Percentiles rank a stretch among this genome's conserved stretches.
These are phyloP conservation scores for Rhizoclosmatium globosum DNA, from an alignment of 192 early-diverging fungal species.

Conservation along the genomic window DNA sequence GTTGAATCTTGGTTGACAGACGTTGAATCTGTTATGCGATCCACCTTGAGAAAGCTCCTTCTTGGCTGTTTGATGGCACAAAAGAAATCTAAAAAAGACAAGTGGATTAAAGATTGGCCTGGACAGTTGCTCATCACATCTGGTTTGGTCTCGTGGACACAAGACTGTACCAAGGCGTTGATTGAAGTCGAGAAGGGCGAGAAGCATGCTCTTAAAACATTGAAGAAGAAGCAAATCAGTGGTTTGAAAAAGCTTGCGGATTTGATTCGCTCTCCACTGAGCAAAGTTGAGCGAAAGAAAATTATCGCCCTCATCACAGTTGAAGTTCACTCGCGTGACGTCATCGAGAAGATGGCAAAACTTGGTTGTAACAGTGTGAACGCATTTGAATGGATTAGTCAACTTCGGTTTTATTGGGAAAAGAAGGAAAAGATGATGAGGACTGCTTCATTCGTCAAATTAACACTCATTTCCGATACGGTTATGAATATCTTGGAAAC, in stretches of 20 bases:
- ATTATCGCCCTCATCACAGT: slow-evolving; percentile 68
- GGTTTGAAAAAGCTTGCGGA: slow-evolving; percentile 64
- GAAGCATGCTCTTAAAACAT: slow-evolving; percentile 60
- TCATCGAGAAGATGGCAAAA: slow-evolving; percentile 65
- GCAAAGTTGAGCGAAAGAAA: slow-evolving; percentile 68
- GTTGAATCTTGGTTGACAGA: slow-evolving; percentile 66
- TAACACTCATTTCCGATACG: slow-evolving; percentile 67
- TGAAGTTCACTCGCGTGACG: slow-evolving; percentile 70
- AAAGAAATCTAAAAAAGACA: slow-evolving; percentile 69
- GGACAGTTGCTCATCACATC: slow-evolving; percentile 66
- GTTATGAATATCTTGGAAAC: slow-evolving; percentile 66
- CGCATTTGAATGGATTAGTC: slow-evolving; percentile 68
- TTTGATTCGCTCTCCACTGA: slow-evolving; percentile 60
- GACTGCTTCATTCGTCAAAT: slow-evolving; percentile 71
- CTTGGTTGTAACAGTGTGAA: slow-evolving; percentile 56
- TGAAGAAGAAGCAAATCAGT: slow-evolving; percentile 68
- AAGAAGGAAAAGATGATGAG: slow-evolving; percentile 67
- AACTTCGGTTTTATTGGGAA: slow-evolving; percentile 71
- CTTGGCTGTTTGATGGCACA: slow-evolving; percentile 55
- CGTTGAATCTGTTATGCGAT: slow-evolving; percentile 60
- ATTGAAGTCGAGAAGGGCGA: slow-evolving; percentile 68
- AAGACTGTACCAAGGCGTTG: slow-evolving; percentile 65
- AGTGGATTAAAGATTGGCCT: slow-evolving; percentile 71
- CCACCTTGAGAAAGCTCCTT: slow-evolving; percentile 60
- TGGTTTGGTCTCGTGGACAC: slow-evolving; percentile 65